Conservation (phyloP, 2,329 filamentous ascomycete species). For the Cylindrodendrum hubeiense region DNA sequence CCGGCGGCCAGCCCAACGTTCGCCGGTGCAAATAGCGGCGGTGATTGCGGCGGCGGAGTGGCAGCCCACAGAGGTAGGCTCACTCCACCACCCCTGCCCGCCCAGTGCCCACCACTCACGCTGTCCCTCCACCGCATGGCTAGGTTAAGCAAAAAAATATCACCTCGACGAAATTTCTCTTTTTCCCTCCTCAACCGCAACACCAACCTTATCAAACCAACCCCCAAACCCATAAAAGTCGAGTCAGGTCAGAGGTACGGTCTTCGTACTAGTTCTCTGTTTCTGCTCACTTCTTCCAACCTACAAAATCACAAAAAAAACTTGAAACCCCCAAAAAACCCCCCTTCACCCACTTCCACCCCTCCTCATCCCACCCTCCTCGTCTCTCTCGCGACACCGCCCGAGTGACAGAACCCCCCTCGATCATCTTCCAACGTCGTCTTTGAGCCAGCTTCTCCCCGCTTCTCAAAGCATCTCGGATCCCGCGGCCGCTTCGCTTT, state of each 20-base stretch:
- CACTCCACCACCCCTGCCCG: conserved; percentile 37
- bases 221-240: conserved; percentile 58
- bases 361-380: conserved; percentile 36
- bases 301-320: conserved; percentile 72
- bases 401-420: conserved; percentile 39
- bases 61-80: not conserved
- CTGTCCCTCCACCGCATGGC: conserved; percentile 38
- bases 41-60: conserved; percentile 15
- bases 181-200: conserved; percentile 59
- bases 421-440: conserved; percentile 27
- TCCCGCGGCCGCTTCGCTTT: conserved; percentile 42
- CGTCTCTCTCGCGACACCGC: conserved; percentile 48
- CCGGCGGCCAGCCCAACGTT: conserved; percentile 16
- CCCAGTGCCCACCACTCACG: conserved; percentile 25
- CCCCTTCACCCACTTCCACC: conserved; percentile 52
- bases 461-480: conserved; percentile 43
- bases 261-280: conserved; percentile 71
- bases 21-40: conserved; percentile 11
- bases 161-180: conserved; percentile 54
- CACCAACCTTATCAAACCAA: conserved; percentile 63
- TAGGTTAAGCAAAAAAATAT: conserved; percentile 52
- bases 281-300: conserved; percentile 66
- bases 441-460: conserved; percentile 41
- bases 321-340: conserved; percentile 70
- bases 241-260: conserved; percentile 68